Percentiles rank a stretch among this genome's conserved stretches.
Evolutionary conservation across 352 stramenopile genomes (phyloP).

Genomic region (Aphanomyces stellatus): DNA sequence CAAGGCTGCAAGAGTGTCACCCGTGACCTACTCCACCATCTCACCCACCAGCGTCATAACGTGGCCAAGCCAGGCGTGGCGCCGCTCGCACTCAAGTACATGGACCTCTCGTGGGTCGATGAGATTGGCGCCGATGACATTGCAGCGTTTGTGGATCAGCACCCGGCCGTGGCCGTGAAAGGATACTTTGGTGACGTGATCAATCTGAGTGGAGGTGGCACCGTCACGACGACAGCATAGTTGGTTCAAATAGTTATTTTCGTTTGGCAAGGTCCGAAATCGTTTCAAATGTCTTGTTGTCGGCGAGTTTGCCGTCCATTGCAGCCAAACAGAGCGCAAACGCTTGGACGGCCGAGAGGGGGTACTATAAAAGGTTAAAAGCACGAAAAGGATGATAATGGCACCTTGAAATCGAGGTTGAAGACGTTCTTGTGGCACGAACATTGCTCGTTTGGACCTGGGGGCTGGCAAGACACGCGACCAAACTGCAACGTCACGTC

Average conservation of each 20-base stretch:
- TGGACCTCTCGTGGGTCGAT: constrained; percentile 7
- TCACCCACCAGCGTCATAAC: not conserved
- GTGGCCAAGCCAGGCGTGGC: no score
- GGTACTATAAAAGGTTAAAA: no score
- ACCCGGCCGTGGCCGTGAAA: not conserved
- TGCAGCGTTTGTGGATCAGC: not conserved
- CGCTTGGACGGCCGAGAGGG: constrained; percentile 78
- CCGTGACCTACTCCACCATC: not conserved
- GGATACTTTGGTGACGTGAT: constrained; percentile 3
- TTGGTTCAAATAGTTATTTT: constrained; percentile 1
- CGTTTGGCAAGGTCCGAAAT: constrained; percentile 2
- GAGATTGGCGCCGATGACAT: not conserved
- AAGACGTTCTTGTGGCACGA: constrained; percentile 85
- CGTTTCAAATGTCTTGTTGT: constrained; percentile 9
- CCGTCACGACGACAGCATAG: not conserved
- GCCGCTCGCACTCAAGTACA: not conserved
- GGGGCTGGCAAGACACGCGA: constrained; percentile 47
- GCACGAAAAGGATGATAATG: not conserved
- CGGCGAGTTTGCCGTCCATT: constrained; percentile 88
- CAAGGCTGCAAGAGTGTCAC: not conserved
- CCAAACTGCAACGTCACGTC: constrained; percentile 49
- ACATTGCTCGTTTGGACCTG: constrained; percentile 37
- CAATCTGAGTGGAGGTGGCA: no score
- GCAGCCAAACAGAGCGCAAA: constrained; percentile 89
- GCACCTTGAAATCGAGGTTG: constrained; percentile 87